phyloP scores from a whole-genome alignment of 1,284 basidiomycete genomes.

The Vanrija humicola region DNA sequence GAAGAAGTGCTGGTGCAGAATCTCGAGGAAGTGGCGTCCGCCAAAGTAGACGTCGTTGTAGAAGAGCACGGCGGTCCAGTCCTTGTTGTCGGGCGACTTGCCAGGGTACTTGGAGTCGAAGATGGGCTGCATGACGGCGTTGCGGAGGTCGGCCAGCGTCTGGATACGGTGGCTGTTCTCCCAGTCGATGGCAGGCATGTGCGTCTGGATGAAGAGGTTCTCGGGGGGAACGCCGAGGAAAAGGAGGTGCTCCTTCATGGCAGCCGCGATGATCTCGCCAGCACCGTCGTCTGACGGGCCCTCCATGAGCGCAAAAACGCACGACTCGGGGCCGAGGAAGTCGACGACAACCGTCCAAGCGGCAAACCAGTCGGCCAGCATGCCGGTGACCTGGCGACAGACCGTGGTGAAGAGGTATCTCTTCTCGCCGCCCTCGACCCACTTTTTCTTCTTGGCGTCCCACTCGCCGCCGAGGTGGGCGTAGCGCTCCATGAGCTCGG shows the following conservation, averaged over 20 bases:
- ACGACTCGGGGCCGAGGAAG: slow-evolving; percentile 41
- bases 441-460: slow-evolving; percentile 24
- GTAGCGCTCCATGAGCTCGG: slow-evolving; percentile 32
- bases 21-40: slow-evolving; percentile 49
- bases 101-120: slow-evolving; percentile 32
- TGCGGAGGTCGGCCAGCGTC: slow-evolving; percentile 48
- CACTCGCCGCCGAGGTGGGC: slow-evolving; percentile 33
- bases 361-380: slow-evolving; percentile 45
- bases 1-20: slow-evolving; percentile 47
- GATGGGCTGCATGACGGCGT: slow-evolving; percentile 47
- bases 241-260: slow-evolving; percentile 39
- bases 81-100: slow-evolving; percentile 39
- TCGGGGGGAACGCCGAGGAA: slow-evolving; percentile 43
- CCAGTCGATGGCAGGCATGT: slow-evolving; percentile 38
- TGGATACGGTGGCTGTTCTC: slow-evolving; percentile 45
- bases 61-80: slow-evolving; percentile 46
- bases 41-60: slow-evolving; percentile 52
- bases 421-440: slow-evolving; percentile 26
- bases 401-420: slow-evolving; percentile 38
- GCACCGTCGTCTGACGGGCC: slow-evolving; percentile 38
- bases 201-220: slow-evolving; percentile 38
- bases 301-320: slow-evolving; percentile 40
- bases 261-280: slow-evolving; percentile 27
- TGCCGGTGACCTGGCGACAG: slow-evolving; percentile 43
- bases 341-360: slow-evolving; percentile 45